phyloP scores from a whole-genome alignment of 345 rosid species.

The Brassica nigra region DNA sequence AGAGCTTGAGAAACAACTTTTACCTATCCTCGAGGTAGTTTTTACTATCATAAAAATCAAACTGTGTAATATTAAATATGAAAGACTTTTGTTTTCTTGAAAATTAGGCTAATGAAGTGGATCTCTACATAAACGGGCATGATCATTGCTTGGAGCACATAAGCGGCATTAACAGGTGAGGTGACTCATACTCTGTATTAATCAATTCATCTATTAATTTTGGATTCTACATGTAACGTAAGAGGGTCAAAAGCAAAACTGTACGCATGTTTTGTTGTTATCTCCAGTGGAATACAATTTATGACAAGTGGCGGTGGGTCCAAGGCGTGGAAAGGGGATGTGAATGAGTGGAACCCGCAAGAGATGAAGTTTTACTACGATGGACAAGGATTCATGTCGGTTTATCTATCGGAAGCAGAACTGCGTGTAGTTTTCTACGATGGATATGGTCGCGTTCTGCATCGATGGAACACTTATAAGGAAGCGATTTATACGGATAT shows the following conservation, averaged over 20 bases:
- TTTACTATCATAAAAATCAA: not conserved
- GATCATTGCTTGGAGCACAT: constrained; percentile 88
- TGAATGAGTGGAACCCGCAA: constrained; percentile 28
- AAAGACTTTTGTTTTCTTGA: not conserved
- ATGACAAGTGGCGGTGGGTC: constrained; percentile 88
- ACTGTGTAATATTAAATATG: not conserved
- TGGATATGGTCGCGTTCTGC: constrained; percentile 54
- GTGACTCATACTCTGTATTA: constrained; percentile 30
- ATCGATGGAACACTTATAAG: constrained; percentile 48
- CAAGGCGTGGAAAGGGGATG: constrained; percentile 79
- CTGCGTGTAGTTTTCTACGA: constrained; percentile 52
- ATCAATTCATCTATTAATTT: not conserved
- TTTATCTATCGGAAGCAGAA: constrained; percentile 39
- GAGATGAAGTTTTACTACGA: constrained; percentile 63
- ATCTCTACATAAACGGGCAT: constrained; percentile 76
- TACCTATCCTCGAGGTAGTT: constrained; percentile 66
- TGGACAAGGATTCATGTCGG: constrained; percentile 83
- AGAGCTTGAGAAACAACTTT: constrained; percentile 53
- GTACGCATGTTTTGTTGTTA: not conserved
- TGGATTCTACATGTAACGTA: constrained; percentile 9
- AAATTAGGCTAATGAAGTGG: constrained; percentile 58
- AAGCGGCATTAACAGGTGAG: constrained; percentile 64
- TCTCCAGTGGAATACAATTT: constrained; percentile 54
- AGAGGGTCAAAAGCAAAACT: not conserved
- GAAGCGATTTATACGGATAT: constrained; percentile 19